Base-by-base conservation (phyloP, 768 basidiomycete genomes). In the Naganishia antarctica region DNA sequence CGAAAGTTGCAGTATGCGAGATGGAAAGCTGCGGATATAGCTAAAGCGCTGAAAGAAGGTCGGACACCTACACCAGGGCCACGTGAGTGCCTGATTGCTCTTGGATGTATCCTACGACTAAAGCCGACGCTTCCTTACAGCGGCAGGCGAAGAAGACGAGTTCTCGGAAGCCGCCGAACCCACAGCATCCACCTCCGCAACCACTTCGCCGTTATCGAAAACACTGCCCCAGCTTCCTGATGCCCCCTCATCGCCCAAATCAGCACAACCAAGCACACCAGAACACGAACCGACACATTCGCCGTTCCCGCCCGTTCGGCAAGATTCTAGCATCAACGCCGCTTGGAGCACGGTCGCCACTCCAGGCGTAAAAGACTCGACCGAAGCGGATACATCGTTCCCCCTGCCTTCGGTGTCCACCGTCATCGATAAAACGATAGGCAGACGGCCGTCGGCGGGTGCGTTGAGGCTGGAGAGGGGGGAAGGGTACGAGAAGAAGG, bases 1-100 rank as follows among this genome's bases (percentile, higher is more conserved):
- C 88, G 88, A 67, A 98, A 96, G 78, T 84, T 94, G 37, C 86
- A 85, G 62, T 99, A 98, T 78, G 84, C 92, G 4, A 91, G 96
- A 76, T 99, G 96, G 93, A 97, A 97, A 76, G 94, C 94, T 40
- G 87, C 88, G 13, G 91, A 96, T 67, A 92, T 98, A 21, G 85
- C 90, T 18, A 97, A 90, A 76, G 92, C 94, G 0, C 84, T 92
- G 73, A 86, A 93, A n/a, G 94, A 97, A 76, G 93, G 96, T 4
- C 84, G 89, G 23, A 84, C 82, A 69, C 92, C 94, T 11, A 79
- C 81, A 1, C 84, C 92, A 1, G 94, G 90, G 1, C 88, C 90
- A 53, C 64, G 85, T 88, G 49, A 85, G 82, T 58, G 81, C 76
- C n/a, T 61, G 8, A 29, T 48, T 44, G 6, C 32, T 32, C 11